Conservation (phyloP, 164 flowering plant genomes). For the Cinnamomum micranthum region DNA sequence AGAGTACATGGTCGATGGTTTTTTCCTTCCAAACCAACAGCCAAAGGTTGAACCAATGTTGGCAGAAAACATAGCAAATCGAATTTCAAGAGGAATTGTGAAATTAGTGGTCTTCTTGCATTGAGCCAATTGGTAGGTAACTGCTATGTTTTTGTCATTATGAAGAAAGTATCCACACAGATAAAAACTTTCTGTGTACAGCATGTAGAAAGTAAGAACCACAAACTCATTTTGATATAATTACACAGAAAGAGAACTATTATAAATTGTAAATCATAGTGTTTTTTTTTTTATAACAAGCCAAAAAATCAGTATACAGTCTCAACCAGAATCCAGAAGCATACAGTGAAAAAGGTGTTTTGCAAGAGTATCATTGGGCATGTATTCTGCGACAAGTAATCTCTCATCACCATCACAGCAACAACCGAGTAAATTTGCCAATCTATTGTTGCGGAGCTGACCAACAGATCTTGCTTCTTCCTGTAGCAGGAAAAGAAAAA, state of each 20-base stretch:
- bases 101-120: too few relatives aligned
- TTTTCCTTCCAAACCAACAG: background rate
- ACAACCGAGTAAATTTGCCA: conserved; percentile 85
- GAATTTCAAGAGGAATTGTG: background rate
- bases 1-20: background rate
- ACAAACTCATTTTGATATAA: too few relatives aligned
- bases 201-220: too few relatives aligned
- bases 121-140: too few relatives aligned
- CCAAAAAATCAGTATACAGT: background rate
- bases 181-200: too few relatives aligned
- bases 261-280: too few relatives aligned
- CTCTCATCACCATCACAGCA: conserved; percentile 92
- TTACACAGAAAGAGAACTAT: too few relatives aligned
- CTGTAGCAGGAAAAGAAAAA: conserved; percentile 25
- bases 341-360: conserved; percentile 94
- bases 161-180: too few relatives aligned
- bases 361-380: conserved; percentile 92
- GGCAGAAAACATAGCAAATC: background rate
- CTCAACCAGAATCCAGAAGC: conserved; percentile 17
- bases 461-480: conserved; percentile 94
- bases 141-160: too few relatives aligned
- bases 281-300: too few relatives aligned
- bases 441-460: conserved; percentile 68
- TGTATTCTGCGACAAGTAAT: conserved; percentile 79
- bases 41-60: background rate